Evolutionary conservation across 495 filamentous ascomycete species (phyloP).

Genomic region (Lophiotrema nucula): DNA sequence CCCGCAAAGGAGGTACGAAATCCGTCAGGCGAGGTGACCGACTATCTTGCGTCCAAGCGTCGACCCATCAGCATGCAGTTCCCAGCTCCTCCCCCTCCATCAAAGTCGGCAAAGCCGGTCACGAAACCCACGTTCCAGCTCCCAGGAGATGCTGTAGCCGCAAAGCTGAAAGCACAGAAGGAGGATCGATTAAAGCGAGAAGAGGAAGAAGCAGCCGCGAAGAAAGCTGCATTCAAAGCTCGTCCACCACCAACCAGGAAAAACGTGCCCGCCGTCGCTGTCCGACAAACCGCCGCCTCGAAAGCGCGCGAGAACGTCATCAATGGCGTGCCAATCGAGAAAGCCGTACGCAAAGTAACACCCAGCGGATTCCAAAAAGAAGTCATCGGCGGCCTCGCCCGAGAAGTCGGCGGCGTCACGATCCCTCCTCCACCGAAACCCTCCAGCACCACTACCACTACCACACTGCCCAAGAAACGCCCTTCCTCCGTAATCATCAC

Average conservation of each 20-base stretch:
- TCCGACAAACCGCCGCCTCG: slow-evolving; percentile 55
- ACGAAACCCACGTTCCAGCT: slow-evolving; percentile 67
- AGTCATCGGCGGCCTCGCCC: too few species aligned
- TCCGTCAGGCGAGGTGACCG: slow-evolving; percentile 18
- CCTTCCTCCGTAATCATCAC: background rate
- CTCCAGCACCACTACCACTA: slow-evolving; percentile 1
- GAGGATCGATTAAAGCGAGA: slow-evolving; percentile 58
- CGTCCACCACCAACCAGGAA: slow-evolving; percentile 50
- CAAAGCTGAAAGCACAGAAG: slow-evolving; percentile 62
- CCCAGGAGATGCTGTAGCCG: slow-evolving; percentile 70
- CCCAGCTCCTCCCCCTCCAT: slow-evolving; percentile 45
- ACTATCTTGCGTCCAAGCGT: slow-evolving; percentile 37
- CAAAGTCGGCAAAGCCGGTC: slow-evolving; percentile 59
- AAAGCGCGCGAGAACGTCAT: slow-evolving; percentile 54
- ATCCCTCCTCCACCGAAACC: background rate
- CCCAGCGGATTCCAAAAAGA: background rate
- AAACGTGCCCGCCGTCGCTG: slow-evolving; percentile 22
- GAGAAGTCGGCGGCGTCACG: too few species aligned
- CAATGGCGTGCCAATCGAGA: slow-evolving; percentile 7
- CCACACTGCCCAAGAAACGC: background rate
- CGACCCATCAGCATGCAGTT: slow-evolving; percentile 43
- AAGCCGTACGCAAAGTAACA: background rate
- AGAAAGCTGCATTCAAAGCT: slow-evolving; percentile 62
- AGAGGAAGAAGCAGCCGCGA: slow-evolving; percentile 22
- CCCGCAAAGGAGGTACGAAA: slow-evolving; percentile 13